These are phyloP conservation scores for Macrolepiota albuminosa DNA, from an alignment of 768 basidiomycete genomes.

Conservation along the genomic window DNA sequence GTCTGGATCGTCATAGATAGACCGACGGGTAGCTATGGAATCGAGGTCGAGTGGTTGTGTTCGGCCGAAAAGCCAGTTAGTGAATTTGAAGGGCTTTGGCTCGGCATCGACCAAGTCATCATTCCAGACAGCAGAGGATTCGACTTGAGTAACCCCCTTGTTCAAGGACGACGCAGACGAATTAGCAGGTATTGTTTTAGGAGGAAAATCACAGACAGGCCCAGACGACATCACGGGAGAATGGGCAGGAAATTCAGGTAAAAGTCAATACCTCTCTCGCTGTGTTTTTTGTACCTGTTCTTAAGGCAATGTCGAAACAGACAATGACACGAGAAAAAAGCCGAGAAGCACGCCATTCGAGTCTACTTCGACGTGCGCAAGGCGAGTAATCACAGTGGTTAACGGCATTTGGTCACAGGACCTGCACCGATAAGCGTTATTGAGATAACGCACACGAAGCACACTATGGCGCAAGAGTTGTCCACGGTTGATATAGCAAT, in stretches of 20 bases:
- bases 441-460: conserved; percentile 15
- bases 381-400: too few relatives aligned
- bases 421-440: neutral
- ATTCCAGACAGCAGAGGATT: conserved; percentile 13
- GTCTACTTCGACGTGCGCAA: neutral
- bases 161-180: conserved; percentile 8
- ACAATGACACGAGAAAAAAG: conserved; percentile 4
- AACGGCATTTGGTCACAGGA: neutral
- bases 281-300: neutral
- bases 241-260: neutral
- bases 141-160: conserved; percentile 2
- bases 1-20: conserved; percentile 47
- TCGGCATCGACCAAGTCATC: conserved; percentile 32
- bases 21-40: conserved; percentile 43
- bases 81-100: conserved; percentile 30
- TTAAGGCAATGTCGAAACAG: neutral
- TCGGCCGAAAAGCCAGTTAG: conserved; percentile 29
- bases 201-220: neutral
- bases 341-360: conserved; percentile 17
- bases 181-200: neutral
- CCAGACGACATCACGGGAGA: neutral
- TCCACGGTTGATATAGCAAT: neutral
- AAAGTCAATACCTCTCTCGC: neutral
- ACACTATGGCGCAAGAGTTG: conserved; percentile 16
- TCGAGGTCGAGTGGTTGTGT: conserved; percentile 26